phyloP scores from a whole-genome alignment of 257 asterid genomes.

The Solanum chiquidenum region DNA sequence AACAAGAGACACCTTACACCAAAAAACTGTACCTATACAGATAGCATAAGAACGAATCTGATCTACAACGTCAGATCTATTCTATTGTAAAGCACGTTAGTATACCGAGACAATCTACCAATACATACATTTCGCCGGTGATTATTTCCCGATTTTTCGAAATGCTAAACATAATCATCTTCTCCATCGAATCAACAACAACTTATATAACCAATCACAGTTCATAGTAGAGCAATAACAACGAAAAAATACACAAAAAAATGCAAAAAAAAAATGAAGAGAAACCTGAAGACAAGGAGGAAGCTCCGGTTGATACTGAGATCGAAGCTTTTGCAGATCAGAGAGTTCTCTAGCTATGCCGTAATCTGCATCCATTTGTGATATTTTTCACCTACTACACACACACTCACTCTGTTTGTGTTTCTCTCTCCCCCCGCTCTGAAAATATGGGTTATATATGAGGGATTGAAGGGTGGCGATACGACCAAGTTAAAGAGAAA shows the following conservation, averaged over 20 bases:
- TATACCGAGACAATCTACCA: not conserved
- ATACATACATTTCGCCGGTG: not conserved
- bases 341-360: constrained; percentile 71
- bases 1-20: not conserved
- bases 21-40: not conserved
- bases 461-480: not conserved
- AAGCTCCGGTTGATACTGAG: constrained; percentile 61
- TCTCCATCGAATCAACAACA: not conserved
- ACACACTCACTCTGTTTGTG: not conserved
- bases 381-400: not conserved
- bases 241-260: not conserved
- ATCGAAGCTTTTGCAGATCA: constrained; percentile 76
- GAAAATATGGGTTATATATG: not conserved
- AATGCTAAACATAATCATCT: not conserved
- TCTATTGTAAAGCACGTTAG: not conserved
- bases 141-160: not conserved
- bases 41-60: not conserved
- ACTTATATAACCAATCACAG: not conserved
- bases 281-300: constrained; percentile 95
- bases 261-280: too few relatives aligned
- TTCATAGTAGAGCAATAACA: not conserved
- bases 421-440: not conserved
- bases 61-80: not conserved
- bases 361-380: constrained; percentile 69
- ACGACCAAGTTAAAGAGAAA: not conserved